Evolutionary conservation across 345 rosid species (phyloP).

Genomic region (Populus deltoides): DNA sequence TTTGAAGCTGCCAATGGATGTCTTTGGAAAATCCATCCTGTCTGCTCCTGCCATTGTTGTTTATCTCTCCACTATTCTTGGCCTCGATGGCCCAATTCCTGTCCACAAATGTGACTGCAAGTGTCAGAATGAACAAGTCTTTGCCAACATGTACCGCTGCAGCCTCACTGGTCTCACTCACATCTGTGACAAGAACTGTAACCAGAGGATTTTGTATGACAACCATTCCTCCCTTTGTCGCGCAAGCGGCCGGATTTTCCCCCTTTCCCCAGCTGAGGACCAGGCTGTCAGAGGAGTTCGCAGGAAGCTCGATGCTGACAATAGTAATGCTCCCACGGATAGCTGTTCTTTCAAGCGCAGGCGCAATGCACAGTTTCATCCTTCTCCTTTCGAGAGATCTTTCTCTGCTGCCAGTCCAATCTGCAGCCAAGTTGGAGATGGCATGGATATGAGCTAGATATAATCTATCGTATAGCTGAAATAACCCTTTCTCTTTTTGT

Average conservation of each 20-base stretch:
- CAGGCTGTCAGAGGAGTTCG: constrained; percentile 94
- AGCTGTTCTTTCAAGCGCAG: constrained; percentile 83
- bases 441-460: constrained; percentile 92
- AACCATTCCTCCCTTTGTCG: constrained; percentile 91
- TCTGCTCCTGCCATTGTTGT: constrained; percentile 74
- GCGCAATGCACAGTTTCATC: constrained; percentile 60
- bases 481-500: constrained; percentile 23
- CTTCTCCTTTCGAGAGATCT: constrained; percentile 96
- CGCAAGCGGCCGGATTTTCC: constrained; percentile 75
- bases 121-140: constrained; percentile 80
- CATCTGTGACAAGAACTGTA: constrained; percentile 99
- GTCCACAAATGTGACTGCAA: constrained; percentile 92
- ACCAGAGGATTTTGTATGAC: constrained; percentile 96
- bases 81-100: constrained; percentile 63
- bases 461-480: constrained; percentile 25
- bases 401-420: constrained; percentile 83
- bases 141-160: constrained; percentile 93
- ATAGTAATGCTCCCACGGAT: constrained; percentile 53
- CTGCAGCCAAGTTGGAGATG: constrained; percentile 93
- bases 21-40: constrained; percentile 61
- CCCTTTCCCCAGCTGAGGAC: constrained; percentile 70
- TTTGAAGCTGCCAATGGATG: constrained; percentile 59
- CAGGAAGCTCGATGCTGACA: constrained; percentile 85
- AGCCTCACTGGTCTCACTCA: constrained; percentile 88
- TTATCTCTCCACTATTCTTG: constrained; percentile 84